Base-by-base conservation (phyloP, 441 rosid species). In the Mallotus repandus region DNA sequence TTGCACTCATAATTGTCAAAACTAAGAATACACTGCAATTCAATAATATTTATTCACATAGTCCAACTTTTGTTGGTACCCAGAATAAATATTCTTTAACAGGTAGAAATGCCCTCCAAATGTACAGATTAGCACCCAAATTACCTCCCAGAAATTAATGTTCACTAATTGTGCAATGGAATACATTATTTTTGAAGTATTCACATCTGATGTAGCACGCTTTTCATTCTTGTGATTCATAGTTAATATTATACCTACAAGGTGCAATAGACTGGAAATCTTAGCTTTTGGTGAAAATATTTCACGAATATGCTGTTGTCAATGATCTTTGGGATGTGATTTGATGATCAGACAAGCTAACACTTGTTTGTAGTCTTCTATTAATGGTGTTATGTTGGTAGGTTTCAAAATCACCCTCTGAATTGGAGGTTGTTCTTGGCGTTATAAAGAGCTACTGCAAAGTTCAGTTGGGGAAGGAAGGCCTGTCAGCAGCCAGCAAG, bases 401-500 rank as follows among this genome's bases (percentile, higher is more conserved):
- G 99, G 90, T 89, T 71, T 91, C 97, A 80, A 93, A 90, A 81
- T 83, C 89, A 70, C 94, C 98, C 49, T 96, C 97, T 50, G 93
- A 93, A 73, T 81, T 90, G 72, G 98, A 96, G 82, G 78, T 88
- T 68, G 87, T 91, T 75, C 90, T 93, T 79, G 97, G 98, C 78
- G 91, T 93, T 68, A 84, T 93, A 79, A 87, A 87, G 84, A 87
- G 81, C 82, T 85, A 80, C 80, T 89, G 93, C 87, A 95, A 86
- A 85, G 74, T 78, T 76, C 84, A 81, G 54, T 76, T 91, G 75
- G 89, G 91, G 70, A 86, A 72, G 80, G 91, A 90, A 59, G 74
- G 81, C 22, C 81, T 81, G 69, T 76, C 79, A 67, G 89, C 86
- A 66, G 95, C 97, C 77, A 79, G 86, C 82, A 89, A 88, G 80